These are phyloP conservation scores for Cryptococcus deneoformans DNA, from an alignment of 1,284 basidiomycete genomes.

Conservation along the genomic window DNA sequence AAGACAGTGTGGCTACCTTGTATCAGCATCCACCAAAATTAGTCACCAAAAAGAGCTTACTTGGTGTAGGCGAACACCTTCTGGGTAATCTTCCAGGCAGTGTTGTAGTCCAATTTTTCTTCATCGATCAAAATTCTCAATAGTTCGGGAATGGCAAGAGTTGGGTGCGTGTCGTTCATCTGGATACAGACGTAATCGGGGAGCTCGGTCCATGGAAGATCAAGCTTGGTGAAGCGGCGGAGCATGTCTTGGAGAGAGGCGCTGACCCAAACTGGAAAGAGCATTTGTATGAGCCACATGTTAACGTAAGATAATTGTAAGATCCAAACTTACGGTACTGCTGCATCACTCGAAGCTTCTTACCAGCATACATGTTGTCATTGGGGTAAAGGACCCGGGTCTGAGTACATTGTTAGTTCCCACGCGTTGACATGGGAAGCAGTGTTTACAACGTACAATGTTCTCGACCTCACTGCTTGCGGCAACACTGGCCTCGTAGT, in stretches of 20 bases:
- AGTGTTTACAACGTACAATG: no score
- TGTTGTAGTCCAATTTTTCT: constrained; percentile 76
- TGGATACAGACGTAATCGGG: constrained; percentile 85
- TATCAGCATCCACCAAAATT: constrained; percentile 15
- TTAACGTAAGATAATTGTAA: no score
- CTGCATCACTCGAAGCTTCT: constrained; percentile 88
- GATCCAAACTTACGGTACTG: constrained; percentile 61
- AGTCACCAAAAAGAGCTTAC: constrained; percentile 40
- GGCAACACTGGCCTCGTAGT: constrained; percentile 83
- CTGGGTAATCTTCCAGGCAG: constrained; percentile 80
- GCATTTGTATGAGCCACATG: neutral
- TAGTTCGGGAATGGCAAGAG: constrained; percentile 87
- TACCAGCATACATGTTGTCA: constrained; percentile 59
- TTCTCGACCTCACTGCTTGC: constrained; percentile 13
- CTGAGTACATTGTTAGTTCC: constrained; percentile 8
- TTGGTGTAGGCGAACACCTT: constrained; percentile 93
- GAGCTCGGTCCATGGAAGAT: constrained; percentile 54
- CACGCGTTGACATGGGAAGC: no score
- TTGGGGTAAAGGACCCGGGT: constrained; percentile 74
- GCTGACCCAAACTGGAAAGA: constrained; percentile 22
- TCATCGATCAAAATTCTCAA: constrained; percentile 81
- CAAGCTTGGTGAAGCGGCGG: constrained; percentile 50
- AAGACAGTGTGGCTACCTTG: constrained; percentile 31
- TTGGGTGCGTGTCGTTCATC: constrained; percentile 79
- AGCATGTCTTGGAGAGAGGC: constrained; percentile 68